Evolutionary conservation across 108 stramenopile species (phyloP).

Genomic region (Chaetoceros tenuissimus): DNA sequence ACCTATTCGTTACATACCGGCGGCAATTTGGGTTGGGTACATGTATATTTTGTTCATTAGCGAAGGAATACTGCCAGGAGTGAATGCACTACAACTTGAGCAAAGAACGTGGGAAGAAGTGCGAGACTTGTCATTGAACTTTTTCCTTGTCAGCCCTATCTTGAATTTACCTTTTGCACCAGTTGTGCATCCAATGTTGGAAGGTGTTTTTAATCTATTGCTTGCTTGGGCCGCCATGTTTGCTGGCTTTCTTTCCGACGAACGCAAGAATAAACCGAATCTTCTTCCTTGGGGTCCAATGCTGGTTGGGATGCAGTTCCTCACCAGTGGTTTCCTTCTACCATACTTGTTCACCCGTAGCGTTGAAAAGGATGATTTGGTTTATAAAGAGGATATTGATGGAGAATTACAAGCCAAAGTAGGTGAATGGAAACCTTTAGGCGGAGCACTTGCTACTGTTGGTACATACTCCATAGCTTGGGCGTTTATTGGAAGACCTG

Average conservation of each 20-base stretch:
- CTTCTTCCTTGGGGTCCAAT: conserved; percentile 50
- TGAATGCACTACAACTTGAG: conserved; percentile 55
- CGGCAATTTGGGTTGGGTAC: conserved; percentile 51
- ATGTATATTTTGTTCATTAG: conserved; percentile 73
- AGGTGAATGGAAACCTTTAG: conserved; percentile 55
- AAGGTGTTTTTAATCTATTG: conserved; percentile 82
- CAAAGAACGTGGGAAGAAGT: conserved; percentile 81
- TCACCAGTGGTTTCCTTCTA: conserved; percentile 74
- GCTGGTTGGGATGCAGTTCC: conserved; percentile 84
- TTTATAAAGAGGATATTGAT: conserved; percentile 34
- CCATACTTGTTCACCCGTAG: conserved; percentile 71
- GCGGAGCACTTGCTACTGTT: conserved; percentile 43
- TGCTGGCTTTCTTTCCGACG: conserved; percentile 79
- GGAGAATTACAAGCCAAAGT: conserved; percentile 17
- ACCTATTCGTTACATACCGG: conserved; percentile 55
- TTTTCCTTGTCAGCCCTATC: conserved; percentile 74
- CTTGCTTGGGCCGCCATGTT: conserved; percentile 86
- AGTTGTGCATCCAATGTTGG: conserved; percentile 73
- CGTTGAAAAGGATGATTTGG: conserved; percentile 22
- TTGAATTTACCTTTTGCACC: conserved; percentile 59
- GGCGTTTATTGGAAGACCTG: conserved; percentile 52
- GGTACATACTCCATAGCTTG: conserved; percentile 59
- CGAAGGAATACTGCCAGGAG: conserved; percentile 66
- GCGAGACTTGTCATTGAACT: conserved; percentile 68
- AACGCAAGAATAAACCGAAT: conserved; percentile 60